Evolutionary conservation across 2,329 filamentous ascomycete species (phyloP).

Genomic region (Verticillium alfalfae): DNA sequence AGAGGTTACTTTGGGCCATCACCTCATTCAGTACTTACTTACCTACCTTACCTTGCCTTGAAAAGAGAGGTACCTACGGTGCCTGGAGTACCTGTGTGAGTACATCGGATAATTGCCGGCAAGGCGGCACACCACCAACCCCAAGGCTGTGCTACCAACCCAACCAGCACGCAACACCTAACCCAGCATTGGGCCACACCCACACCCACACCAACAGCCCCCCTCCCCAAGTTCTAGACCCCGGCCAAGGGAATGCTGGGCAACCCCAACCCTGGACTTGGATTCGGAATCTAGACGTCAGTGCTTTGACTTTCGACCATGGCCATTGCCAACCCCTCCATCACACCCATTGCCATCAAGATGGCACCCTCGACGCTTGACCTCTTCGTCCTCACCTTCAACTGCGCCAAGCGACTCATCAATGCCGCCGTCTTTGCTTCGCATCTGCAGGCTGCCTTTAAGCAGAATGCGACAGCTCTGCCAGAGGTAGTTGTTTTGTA

Average conservation of each 20-base stretch:
- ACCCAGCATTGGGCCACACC: neutral
- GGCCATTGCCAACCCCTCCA: constrained; percentile 8
- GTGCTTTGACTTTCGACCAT: constrained; percentile 2
- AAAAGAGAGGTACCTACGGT: too few species aligned
- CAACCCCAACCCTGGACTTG: neutral
- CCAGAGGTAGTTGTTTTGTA: constrained; percentile 54
- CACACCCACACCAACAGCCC: neutral
- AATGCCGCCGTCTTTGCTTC: constrained; percentile 64
- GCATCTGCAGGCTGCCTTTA: constrained; percentile 60
- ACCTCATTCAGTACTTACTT: too few species aligned
- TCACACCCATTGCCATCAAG: constrained; percentile 5
- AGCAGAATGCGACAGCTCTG: constrained; percentile 36
- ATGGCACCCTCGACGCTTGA: constrained; percentile 50
- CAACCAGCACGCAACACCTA: neutral
- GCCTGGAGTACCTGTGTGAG: too few species aligned
- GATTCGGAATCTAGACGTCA: neutral
- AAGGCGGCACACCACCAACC: neutral
- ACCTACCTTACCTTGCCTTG: too few species aligned
- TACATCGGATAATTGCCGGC: neutral
- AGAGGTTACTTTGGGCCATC: too few species aligned
- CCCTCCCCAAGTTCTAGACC: neutral
- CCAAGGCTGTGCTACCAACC: neutral
- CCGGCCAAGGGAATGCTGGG: neutral
- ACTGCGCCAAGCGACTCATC: constrained; percentile 71
- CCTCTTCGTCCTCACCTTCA: constrained; percentile 81